Base-by-base conservation (phyloP, 108 stramenopile genomes). In the Cyclotella distinguenda region DNA sequence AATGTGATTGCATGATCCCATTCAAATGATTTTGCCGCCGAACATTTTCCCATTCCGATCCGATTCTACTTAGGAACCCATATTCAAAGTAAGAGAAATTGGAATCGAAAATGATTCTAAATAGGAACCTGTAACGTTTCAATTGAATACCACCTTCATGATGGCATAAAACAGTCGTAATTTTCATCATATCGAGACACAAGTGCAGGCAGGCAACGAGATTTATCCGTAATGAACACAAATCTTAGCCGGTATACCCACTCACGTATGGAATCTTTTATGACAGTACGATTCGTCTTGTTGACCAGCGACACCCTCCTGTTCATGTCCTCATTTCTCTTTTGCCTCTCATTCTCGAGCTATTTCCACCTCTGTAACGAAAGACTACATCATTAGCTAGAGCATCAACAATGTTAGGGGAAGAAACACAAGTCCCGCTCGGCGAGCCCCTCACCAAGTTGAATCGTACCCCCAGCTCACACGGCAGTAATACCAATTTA, bases 401-500 rank as follows among this genome's bases (percentile, higher is more conserved):
- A 6, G 6, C 35, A 19, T 33, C 15, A 28, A 76, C 33, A 33
- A 52, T 76, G 55, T 57, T 68, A 23, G 74, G 66, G 5, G 42
- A 46, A 40, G 74, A 76, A 57, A n/a, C 61, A 23, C 61, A 64
- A 39, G 66, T 76, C 13, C 74, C 74, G 36, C 52, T 76, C 33
- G 74, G 74, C 27, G 38, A 76, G 64, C 55, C 74, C 31, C 49
- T 76, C 40, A 55, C 51, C 21, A 34, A 32, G n/a, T 27, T 54
- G 25, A 40, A 28, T 33, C 31, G 34, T 40, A 5, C 56, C 18
- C 36, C 39, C 32, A 5, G 50, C 22, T 81, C 79, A 19, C 79
- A 81, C 53, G 89, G 86, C 31, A 78, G 81, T 46, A 62, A 68
- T 54, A 61, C 68, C 39, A 88, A 86, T 50, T 46, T 93, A 7